These are phyloP conservation scores for Mesembryanthemum crystallinum DNA, from an alignment of 148 eudicot genomes.

Conservation along the genomic window DNA sequence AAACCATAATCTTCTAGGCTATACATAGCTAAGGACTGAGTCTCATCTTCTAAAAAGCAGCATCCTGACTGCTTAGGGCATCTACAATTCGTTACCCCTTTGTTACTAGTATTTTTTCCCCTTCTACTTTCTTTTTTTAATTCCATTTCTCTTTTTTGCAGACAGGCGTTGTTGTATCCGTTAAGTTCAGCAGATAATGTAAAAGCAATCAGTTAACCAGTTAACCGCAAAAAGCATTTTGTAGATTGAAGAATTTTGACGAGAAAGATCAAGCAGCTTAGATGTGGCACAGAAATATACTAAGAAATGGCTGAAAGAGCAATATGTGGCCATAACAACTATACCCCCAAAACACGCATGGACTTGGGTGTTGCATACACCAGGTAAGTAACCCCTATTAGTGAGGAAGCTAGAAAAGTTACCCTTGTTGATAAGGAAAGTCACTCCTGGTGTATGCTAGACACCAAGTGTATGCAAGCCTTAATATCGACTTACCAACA, in stretches of 20 bases:
- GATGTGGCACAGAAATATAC: background rate
- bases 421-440: background rate
- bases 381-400: too few relatives aligned
- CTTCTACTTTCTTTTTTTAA: background rate
- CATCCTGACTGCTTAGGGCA: background rate
- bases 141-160: background rate
- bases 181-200: background rate
- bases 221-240: background rate
- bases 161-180: background rate
- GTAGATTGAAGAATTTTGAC: background rate
- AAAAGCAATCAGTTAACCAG: background rate
- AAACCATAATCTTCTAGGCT: background rate
- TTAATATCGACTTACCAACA: slow-evolving; percentile 49
- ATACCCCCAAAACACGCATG: too few relatives aligned
- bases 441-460: too few relatives aligned
- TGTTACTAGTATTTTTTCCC: background rate
- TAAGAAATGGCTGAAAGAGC: background rate
- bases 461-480: too few relatives aligned
- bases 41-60: background rate
- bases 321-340: too few relatives aligned
- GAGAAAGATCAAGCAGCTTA: background rate
- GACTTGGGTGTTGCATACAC: too few relatives aligned
- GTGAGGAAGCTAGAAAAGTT: too few relatives aligned
- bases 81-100: background rate
- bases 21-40: background rate